Evolutionary conservation across 208 protist genomes (phyloP), one percentile per base, ranked within the genome.

Genomic region (Acanthamoeba sp.): DNA sequence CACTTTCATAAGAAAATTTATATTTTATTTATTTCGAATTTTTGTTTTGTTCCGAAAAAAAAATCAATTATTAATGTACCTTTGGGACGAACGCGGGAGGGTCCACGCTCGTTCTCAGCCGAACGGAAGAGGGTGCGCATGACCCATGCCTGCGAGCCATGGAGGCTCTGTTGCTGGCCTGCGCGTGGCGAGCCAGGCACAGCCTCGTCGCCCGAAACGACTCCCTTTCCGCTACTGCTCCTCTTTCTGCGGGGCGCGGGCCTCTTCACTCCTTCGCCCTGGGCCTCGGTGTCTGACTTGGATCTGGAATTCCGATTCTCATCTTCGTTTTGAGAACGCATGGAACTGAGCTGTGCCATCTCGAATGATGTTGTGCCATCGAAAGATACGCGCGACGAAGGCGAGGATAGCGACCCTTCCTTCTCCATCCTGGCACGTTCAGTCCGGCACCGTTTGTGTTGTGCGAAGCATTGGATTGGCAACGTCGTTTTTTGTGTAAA

Each of bases 31-130:
- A 12, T 80, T 80, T 27, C 27, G 10, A 73, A 36, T 48, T 80
- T 48, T 48, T 80, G 18, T 48, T 80, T 80, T 80, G 9, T 80
- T 16, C 22, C 10, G 7, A 69, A 69, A 27, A 27, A 69, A 24
- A 80, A 80, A 80, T 80, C 42, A 80, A 80, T 48, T 48, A 80
- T 27, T 80, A 80, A 50, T 0, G 66, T 76, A 48, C 71, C 71
- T 80, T 40, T 80, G 71, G 34, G 14, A 24, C 71, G 71, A 36
- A 20, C 27, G 36, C 71, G 71, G 2, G 71, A 80, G 38, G 71
- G 71, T 0, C 32, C 32, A 9, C 40, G 71, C 20, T 80, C 71
- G 71, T 80, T 80, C 38, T 40, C 71, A 22, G 36, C 71, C 32
- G 71, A 50, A 45, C 71, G 71, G 40, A 80, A 80, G 40, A 80